These are phyloP conservation scores for Auxenochlorella pyrenoidosa DNA, from an alignment of 139 green algal species.

Conservation along the genomic window DNA sequence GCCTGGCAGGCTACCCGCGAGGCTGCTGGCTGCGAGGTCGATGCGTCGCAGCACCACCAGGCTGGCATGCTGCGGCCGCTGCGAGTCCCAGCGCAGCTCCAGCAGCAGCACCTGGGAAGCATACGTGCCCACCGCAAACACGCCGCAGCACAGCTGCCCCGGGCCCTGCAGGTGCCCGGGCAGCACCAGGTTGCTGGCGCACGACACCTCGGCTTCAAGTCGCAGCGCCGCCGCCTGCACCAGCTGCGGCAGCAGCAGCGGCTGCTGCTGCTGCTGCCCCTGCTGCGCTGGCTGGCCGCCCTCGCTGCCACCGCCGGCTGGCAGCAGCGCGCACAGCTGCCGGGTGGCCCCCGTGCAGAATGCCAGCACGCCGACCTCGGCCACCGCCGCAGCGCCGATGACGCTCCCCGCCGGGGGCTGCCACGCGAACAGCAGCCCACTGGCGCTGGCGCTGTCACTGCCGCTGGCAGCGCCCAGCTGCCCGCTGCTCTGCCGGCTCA, in stretches of 20 bases:
- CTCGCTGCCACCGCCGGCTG: not conserved
- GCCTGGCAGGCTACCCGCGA: not conserved
- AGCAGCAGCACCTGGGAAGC: conserved; percentile 8
- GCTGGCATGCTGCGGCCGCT: not conserved
- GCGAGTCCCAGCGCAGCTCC: not conserved
- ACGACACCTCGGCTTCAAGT: conserved; percentile 23
- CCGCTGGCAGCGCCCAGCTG: not conserved
- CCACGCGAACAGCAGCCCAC: not conserved
- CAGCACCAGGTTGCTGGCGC: conserved; percentile 31
- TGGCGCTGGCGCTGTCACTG: not conserved
- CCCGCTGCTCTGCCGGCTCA: conserved; percentile 7
- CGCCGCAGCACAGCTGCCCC: not conserved
- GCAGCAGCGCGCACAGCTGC: conserved; percentile 17
- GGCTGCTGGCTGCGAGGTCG: conserved; percentile 3
- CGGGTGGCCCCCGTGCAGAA: conserved; percentile 30
- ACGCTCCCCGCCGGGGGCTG: conserved; percentile 10
- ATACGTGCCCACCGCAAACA: conserved; percentile 29
- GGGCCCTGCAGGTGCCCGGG: not conserved
- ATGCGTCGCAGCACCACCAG: not conserved
- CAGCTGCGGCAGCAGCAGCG: not conserved
- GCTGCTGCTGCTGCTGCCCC: not conserved
- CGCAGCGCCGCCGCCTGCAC: not conserved
- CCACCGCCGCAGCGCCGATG: conserved; percentile 27
- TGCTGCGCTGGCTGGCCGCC: not conserved
- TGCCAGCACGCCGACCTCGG: conserved; percentile 4